Conservation (phyloP, 1,284 basidiomycete genomes). For the Microbotryum silenes-acaulis region DNA sequence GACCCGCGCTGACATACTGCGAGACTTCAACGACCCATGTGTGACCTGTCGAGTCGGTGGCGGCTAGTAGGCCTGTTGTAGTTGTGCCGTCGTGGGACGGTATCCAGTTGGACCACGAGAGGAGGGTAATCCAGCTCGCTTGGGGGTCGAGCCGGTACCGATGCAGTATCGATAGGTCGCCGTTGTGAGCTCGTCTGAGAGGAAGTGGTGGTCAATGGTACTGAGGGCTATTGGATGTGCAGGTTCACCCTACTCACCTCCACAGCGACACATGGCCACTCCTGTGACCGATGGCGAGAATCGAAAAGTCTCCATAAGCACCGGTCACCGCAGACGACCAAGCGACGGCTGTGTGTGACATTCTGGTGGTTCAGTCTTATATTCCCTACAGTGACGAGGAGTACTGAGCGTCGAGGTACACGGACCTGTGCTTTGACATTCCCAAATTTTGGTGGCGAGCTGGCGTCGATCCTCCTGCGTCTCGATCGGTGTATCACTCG, state of each 20-base stretch:
- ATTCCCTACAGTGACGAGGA: no score
- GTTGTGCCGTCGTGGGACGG: no score
- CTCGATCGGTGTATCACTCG: background rate
- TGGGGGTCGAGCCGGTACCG: conserved; percentile 7
- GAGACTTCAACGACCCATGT: conserved; percentile 13
- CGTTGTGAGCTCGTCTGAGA: background rate
- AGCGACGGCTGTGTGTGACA: conserved; percentile 1
- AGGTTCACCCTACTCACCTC: conserved; percentile 3
- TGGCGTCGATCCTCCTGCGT: conserved; percentile 4
- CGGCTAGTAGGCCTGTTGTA: background rate
- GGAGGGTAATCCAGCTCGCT: conserved; percentile 8
- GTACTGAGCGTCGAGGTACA: background rate
- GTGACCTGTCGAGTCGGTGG: conserved; percentile 15
- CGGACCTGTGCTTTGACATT: conserved; percentile 12
- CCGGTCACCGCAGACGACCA: conserved; percentile 9
- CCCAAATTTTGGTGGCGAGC: background rate
- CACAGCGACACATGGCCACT: conserved; percentile 25
- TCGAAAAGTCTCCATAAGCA: conserved; percentile 7
- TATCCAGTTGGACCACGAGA: conserved; percentile 14
- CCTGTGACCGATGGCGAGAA: conserved; percentile 21
- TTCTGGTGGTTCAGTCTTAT: no score
- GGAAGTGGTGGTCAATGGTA: background rate
- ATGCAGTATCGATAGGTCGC: background rate
- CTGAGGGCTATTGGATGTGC: background rate
- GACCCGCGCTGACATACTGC: conserved; percentile 2